Evolutionary conservation across 106 monocot species (phyloP).

Genomic region (Cymbidium sinense): DNA sequence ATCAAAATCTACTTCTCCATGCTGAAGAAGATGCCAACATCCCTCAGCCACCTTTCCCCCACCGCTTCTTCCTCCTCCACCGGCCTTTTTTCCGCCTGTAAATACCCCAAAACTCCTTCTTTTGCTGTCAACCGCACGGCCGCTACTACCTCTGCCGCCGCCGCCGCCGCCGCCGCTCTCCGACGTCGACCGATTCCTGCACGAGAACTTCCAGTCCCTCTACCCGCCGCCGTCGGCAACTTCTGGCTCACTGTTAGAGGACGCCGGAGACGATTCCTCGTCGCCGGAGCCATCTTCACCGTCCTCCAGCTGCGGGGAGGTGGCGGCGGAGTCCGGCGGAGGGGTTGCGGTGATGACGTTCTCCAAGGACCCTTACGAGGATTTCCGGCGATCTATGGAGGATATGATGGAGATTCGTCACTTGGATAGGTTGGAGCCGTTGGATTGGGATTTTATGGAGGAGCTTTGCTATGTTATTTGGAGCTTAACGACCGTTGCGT

Average conservation of each 20-base stretch:
- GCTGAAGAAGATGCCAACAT: constrained; percentile 28
- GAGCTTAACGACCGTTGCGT: constrained; percentile 72
- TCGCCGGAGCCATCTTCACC: not conserved
- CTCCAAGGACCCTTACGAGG: constrained; percentile 54
- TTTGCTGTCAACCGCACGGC: constrained; percentile 19
- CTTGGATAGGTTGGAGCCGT: not conserved
- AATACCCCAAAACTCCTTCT: constrained; percentile 74
- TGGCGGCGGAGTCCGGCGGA: constrained; percentile 1
- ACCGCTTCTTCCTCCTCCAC: constrained; percentile 14
- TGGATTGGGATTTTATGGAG: constrained; percentile 95
- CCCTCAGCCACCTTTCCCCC: constrained; percentile 1
- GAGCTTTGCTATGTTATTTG: constrained; percentile 76
- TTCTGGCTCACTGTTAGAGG: too few species aligned
- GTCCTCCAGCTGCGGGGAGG: not conserved
- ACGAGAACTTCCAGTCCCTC: constrained; percentile 75
- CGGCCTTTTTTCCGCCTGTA: constrained; percentile 60
- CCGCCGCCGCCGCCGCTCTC: constrained; percentile 46
- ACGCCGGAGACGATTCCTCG: too few species aligned
- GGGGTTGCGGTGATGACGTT: constrained; percentile 44
- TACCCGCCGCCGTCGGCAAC: constrained; percentile 10
- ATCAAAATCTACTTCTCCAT: constrained; percentile 48
- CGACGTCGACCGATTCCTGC: constrained; percentile 77
- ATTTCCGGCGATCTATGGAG: constrained; percentile 57
- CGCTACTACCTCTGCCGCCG: too few species aligned
- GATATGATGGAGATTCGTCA: constrained; percentile 45